Base-by-base conservation (phyloP, 352 stramenopile species). In the Plasmopara halstedii region DNA sequence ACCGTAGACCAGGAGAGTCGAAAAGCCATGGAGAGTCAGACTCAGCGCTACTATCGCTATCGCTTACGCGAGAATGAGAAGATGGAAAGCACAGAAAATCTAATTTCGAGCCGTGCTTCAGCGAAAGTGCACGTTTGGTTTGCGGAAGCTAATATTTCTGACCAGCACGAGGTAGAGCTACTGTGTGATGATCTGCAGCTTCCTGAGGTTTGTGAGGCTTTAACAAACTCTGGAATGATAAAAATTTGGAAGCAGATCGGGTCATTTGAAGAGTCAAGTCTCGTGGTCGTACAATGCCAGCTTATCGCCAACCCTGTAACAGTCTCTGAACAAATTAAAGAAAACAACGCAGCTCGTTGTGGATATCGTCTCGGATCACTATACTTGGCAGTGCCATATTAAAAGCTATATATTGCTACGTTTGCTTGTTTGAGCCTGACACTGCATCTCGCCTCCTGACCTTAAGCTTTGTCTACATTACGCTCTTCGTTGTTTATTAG, bases 161-260 rank as follows among this genome's bases (percentile, higher is more conserved):
- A 38, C 19, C 19, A 41, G 2, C 18, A 56, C 26, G 27, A 56
- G 4, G 14, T 86, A 19, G 56, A 33, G 14, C 37, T 87, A 21
- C 33, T 35, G 6, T 77, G 69, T 50, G 46, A 64, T 0, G 58
- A 76, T 19, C 50, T 88, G 5, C 39, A 74, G 9, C 60, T 87
- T 0, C 73, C 73, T 21, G 43, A 62, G 39, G 27, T 44, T 0
- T 37, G 50, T 20, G 6, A 52, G 5, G 11, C 7, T 10, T 34
- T 42, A 29, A 33, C 27, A 26, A 19, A 15, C 19, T 42, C 41
- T 19, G 20, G 26, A 11, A 44, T 53, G 13, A 10, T 19, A 7
- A 86, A 85, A 53, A 10, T 83, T 6, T 89, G 78, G 78, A 86
- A 72, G 47, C 78, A 87, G 46, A 71, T 89, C 19, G 75, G 78